Conservation (phyloP, 805 yeast species). For the Yarrowia osloensis region DNA sequence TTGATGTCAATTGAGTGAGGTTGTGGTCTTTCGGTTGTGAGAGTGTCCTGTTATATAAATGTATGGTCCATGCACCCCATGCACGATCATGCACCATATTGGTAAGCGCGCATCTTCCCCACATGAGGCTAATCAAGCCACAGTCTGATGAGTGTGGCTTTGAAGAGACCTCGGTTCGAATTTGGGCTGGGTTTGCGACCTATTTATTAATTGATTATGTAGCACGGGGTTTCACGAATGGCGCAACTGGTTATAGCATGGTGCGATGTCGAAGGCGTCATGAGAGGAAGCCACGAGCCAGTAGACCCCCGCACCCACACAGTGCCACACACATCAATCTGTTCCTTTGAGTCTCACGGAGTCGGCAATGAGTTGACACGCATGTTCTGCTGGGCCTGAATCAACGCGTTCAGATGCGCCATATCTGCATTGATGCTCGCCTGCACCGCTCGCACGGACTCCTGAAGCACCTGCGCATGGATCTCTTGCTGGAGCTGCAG, state of each 20-base stretch:
- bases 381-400: not conserved
- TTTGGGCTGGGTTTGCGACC: not conserved
- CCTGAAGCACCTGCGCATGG: not conserved
- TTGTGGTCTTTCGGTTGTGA: not conserved
- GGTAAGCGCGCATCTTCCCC: conserved; percentile 18
- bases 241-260: no score
- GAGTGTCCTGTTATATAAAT: not conserved
- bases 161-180: not conserved
- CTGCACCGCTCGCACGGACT: not conserved
- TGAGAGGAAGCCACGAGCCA: no score
- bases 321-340: no score
- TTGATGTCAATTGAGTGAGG: not conserved
- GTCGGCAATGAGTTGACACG: not conserved
- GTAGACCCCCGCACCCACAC: no score
- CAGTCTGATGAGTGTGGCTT: not conserved
- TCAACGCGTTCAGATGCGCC: not conserved
- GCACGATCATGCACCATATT: not conserved
- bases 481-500: not conserved
- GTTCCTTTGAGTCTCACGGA: not conserved
- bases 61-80: not conserved
- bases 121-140: conserved; percentile 13
- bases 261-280: no score
- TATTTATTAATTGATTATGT: not conserved
- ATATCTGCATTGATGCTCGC: not conserved
- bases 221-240: not conserved